Conservation (phyloP, 208 protist genomes). For the Crithidia sp. region DNA sequence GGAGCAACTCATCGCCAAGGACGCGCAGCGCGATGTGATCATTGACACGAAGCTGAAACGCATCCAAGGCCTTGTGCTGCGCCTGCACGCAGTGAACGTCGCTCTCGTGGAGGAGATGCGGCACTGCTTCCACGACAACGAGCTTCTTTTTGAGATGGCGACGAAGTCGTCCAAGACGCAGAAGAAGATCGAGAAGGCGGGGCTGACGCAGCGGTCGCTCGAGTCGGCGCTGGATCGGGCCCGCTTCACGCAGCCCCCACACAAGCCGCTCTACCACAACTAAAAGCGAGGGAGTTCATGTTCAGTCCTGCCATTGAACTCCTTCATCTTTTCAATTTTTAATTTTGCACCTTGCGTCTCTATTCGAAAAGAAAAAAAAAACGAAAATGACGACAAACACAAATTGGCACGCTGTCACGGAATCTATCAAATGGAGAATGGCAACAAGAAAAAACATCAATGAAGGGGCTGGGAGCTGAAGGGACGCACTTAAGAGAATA, state of each 20-base stretch:
- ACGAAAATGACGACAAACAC: neutral
- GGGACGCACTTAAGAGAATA: too few species aligned
- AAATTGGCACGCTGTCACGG: neutral
- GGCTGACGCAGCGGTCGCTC: conserved; percentile 50
- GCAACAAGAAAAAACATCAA: too few species aligned
- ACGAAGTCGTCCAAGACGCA: conserved; percentile 56
- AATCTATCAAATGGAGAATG: too few species aligned
- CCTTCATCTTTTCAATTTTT: neutral
- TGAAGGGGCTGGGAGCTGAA: too few species aligned
- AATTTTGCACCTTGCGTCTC: neutral
- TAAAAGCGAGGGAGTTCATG: conserved; percentile 10
- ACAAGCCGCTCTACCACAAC: conserved; percentile 79
- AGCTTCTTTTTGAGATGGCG: conserved; percentile 61
- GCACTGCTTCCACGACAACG: conserved; percentile 53
- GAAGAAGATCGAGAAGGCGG: conserved; percentile 52
- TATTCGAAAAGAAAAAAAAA: neutral
- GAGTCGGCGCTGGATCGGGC: conserved; percentile 54
- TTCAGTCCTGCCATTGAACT: neutral
- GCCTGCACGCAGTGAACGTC: conserved; percentile 60
- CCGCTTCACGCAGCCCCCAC: conserved; percentile 41
- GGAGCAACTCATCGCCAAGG: conserved; percentile 54
- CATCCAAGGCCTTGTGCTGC: conserved; percentile 80
- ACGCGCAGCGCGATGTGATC: conserved; percentile 81
- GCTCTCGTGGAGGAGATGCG: conserved; percentile 59
- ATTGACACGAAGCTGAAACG: conserved; percentile 88